Evolutionary conservation across 2,329 filamentous ascomycete genomes (phyloP), one percentile per base, ranked within the genome.

Genomic region (Pseudocercospora pini-densiflorae): DNA sequence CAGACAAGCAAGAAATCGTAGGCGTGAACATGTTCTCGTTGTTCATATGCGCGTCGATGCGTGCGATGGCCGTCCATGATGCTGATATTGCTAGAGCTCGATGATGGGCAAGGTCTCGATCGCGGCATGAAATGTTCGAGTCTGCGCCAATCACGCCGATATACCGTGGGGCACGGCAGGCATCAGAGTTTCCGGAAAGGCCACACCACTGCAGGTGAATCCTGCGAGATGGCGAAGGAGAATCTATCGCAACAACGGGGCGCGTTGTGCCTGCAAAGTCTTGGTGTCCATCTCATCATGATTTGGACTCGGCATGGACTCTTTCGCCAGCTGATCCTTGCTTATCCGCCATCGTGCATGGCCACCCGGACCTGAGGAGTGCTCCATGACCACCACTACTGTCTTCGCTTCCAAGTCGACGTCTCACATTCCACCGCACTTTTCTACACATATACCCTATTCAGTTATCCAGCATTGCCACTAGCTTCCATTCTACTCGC

Each of bases 311-410:
- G 49, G 23, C 49, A 29, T 24, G 49, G 3, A 8, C 49, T 27
- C 33, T 43, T 16, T 55, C 51, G 59, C 40, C 45, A 19, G 51
- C 55, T 51, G 63, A 65, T 62, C 63, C 63, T 29, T 62, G 63
- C 63, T 62, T 31, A n/a, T 65, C 59, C 63, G 63, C 51, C 51
- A 54, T 54, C 10, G 21, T 29, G 51, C 51, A 29, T 54, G 51
- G 24, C 51, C 24, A 49, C 19, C 45, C 45, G 45, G 45, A 21
- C 23, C 45, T 47, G 23, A 57, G 36, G 24, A 40, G 24, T 24
- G 61, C 53, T 59, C 54, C 59, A 62, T 59, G 59, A 65, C 63
- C 51, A 53, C 59, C 40, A 53, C 59, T 31, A 19, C 43, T 45
- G 16, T 33, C 29, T 40, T 59, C 57, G 51, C 51, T n/a, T 54